These are phyloP conservation scores for Neofusicoccum cordaticola DNA, from an alignment of 2,329 filamentous ascomycete genomes.

Conservation along the genomic window DNA sequence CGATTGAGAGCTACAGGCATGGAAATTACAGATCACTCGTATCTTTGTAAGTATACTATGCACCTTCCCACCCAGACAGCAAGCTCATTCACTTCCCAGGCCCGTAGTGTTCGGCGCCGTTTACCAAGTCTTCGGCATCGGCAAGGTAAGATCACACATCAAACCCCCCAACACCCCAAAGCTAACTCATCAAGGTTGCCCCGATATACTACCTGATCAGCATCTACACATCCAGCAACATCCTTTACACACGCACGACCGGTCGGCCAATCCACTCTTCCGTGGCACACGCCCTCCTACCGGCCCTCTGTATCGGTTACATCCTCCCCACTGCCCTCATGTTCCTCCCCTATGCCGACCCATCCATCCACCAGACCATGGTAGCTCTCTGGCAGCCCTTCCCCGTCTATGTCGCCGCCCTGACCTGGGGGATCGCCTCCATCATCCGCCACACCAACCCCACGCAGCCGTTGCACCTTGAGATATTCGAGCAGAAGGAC, in stretches of 20 bases:
- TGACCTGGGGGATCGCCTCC: background rate
- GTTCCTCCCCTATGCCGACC: conserved; percentile 23
- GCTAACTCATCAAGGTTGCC: conserved; percentile 16
- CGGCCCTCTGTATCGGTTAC: conserved; percentile 25
- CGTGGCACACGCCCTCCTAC: conserved; percentile 24
- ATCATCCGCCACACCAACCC: background rate
- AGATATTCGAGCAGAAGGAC: background rate
- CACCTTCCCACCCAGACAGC: too few species aligned
- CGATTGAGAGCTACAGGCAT: too few species aligned
- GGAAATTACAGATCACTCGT: too few species aligned
- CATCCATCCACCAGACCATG: conserved; percentile 20
- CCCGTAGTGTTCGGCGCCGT: conserved; percentile 1
- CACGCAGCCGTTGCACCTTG: background rate
- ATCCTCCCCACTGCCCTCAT: conserved; percentile 26
- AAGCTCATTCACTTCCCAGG: conserved; percentile 9
- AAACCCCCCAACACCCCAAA: too few species aligned
- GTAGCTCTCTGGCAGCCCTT: conserved; percentile 25
- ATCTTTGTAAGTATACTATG: too few species aligned
- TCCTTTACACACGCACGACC: conserved; percentile 19
- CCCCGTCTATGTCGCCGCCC: background rate
- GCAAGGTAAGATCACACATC: background rate
- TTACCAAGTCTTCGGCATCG: conserved; percentile 14
- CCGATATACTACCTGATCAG: conserved; percentile 27
- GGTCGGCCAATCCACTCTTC: conserved; percentile 19
- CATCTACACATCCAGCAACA: conserved; percentile 19